Conservation (phyloP, 768 basidiomycete genomes). For the Lactifluus pinguis region DNA sequence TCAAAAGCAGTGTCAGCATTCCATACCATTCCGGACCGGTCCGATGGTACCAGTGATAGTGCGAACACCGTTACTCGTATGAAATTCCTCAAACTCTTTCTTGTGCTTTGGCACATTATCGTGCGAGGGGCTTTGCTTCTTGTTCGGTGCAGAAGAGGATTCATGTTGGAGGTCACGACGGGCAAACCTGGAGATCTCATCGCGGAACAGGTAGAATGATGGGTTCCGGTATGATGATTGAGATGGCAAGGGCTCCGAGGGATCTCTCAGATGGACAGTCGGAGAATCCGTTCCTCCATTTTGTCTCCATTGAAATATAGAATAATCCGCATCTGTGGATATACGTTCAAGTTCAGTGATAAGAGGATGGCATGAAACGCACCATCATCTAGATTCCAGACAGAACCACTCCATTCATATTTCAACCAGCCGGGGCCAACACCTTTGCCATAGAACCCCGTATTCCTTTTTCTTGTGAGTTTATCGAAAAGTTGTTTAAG, state of each 20-base stretch:
- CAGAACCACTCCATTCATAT: constrained; percentile 68
- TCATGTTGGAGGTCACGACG: constrained; percentile 21
- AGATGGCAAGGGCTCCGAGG: constrained; percentile 45
- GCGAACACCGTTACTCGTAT: constrained; percentile 84
- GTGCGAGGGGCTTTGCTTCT: constrained; percentile 24
- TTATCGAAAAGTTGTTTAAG: constrained; percentile 58
- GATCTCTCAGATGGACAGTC: constrained; percentile 58
- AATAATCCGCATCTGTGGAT: constrained; percentile 69
- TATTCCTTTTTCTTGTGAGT: constrained; percentile 55
- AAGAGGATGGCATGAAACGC: neutral
- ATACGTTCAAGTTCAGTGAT: constrained; percentile 1
- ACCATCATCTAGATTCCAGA: constrained; percentile 93
- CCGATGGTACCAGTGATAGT: constrained; percentile 90
- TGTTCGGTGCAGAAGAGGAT: constrained; percentile 26
- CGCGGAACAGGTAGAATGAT: constrained; percentile 59
- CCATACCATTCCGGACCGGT: constrained; percentile 75
- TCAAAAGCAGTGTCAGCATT: neutral
- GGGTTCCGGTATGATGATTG: constrained; percentile 60
- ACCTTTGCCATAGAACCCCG: constrained; percentile 48
- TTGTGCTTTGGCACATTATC: constrained; percentile 54
- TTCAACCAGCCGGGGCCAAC: constrained; percentile 78
- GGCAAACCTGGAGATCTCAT: constrained; percentile 15
- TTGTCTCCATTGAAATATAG: constrained; percentile 74
- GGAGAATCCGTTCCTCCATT: constrained; percentile 32
- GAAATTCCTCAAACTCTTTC: constrained; percentile 77